These are phyloP conservation scores for Piloderma croceum DNA, from an alignment of 768 basidiomycete genomes.

Conservation along the genomic window DNA sequence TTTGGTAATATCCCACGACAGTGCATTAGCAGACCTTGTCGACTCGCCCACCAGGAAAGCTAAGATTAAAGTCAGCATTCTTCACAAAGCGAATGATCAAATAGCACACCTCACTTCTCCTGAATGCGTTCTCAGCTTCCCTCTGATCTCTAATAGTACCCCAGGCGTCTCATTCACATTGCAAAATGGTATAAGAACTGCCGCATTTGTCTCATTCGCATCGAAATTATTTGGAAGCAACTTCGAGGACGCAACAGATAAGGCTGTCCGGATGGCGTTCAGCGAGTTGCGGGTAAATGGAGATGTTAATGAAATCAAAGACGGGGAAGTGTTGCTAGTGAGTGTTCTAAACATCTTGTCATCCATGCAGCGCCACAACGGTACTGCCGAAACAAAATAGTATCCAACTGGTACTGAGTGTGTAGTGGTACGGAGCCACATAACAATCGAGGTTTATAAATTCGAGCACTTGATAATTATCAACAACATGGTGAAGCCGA, in stretches of 20 bases:
- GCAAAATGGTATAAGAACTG: constrained; percentile 73
- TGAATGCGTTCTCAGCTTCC: constrained; percentile 62
- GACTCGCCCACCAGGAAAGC: constrained; percentile 71
- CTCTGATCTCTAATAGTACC: constrained; percentile 67
- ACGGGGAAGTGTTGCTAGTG: constrained; percentile 9
- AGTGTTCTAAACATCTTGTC: constrained; percentile 13
- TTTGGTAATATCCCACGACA: neutral
- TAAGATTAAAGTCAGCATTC: constrained; percentile 19
- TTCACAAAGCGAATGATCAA: neutral
- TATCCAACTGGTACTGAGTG: too few relatives aligned
- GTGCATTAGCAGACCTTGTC: constrained; percentile 46
- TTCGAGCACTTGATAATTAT: too few relatives aligned
- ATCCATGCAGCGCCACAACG: constrained; percentile 9
- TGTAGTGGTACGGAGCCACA: too few relatives aligned
- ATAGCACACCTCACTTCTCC: constrained; percentile 73
- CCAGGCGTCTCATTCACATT: constrained; percentile 64
- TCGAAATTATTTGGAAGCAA: constrained; percentile 14
- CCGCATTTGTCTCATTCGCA: constrained; percentile 44
- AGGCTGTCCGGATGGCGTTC: constrained; percentile 22
- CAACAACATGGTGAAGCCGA: too few relatives aligned
- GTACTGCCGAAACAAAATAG: too few relatives aligned
- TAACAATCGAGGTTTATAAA: too few relatives aligned
- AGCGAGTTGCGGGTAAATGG: constrained; percentile 35
- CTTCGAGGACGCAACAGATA: constrained; percentile 15
- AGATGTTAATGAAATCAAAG: constrained; percentile 24